A percentile compares a stretch with the other conserved stretches of the same genome.
Conservation (phyloP, 352 stramenopile genomes). For the Phytophthora vignae region DNA sequence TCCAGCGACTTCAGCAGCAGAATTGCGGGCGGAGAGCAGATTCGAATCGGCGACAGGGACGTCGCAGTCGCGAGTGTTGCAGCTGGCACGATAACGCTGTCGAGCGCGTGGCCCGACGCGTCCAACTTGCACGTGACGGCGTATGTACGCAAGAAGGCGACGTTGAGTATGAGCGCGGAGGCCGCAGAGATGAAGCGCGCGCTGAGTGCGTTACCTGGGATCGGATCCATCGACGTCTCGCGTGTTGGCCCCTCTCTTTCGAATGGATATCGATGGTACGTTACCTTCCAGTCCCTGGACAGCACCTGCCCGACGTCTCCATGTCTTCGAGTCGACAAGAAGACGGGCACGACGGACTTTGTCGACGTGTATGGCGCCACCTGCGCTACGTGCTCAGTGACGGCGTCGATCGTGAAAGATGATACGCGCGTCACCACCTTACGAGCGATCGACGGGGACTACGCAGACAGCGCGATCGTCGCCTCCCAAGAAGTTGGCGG, state of each 20-base stretch:
- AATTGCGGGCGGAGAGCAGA: constrained; percentile 52
- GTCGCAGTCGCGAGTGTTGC: constrained; percentile 53
- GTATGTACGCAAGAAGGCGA: constrained; percentile 76
- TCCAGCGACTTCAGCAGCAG: constrained; percentile 48
- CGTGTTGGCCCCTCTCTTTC: constrained; percentile 58
- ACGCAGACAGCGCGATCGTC: constrained; percentile 48
- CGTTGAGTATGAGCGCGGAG: constrained; percentile 56
- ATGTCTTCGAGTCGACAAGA: constrained; percentile 65
- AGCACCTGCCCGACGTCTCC: constrained; percentile 62
- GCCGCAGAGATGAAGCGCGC: constrained; percentile 56
- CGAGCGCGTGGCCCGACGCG: constrained; percentile 51
- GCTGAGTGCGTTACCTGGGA: constrained; percentile 54
- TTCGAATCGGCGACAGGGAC: constrained; percentile 63
- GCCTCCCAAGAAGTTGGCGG: constrained; percentile 62
- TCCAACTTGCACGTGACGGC: constrained; percentile 62
- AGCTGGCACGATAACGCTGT: constrained; percentile 44
- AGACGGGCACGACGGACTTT: constrained; percentile 37
- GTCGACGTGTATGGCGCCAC: constrained; percentile 52
- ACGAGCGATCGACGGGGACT: constrained; percentile 55
- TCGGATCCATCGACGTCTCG: constrained; percentile 65
- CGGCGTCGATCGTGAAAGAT: constrained; percentile 44
- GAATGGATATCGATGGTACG: constrained; percentile 72
- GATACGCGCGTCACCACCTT: constrained; percentile 41
- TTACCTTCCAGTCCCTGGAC: constrained; percentile 78
- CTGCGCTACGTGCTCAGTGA: constrained; percentile 59